Conservation (phyloP, 2,329 filamentous ascomycete genomes). For the Colletotrichum sublineola region DNA sequence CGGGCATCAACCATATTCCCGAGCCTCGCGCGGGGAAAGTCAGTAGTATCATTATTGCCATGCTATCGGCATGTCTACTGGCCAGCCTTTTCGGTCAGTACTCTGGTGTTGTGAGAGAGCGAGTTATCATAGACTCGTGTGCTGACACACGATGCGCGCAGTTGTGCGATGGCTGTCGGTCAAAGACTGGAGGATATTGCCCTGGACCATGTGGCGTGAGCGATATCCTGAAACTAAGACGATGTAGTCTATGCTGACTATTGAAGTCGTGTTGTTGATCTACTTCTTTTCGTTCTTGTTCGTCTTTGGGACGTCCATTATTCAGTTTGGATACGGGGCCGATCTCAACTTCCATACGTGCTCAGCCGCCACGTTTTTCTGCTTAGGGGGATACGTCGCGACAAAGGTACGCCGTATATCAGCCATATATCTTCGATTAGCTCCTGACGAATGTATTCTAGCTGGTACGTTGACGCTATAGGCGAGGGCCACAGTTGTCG, state of each 20-base stretch:
- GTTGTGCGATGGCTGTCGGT: slow-evolving; percentile 25
- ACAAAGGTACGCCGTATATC: slow-evolving; percentile 22
- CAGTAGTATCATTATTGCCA: slow-evolving; percentile 32
- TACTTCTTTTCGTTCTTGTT: slow-evolving; percentile 36
- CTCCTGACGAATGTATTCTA: not conserved
- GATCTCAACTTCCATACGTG: slow-evolving; percentile 32
- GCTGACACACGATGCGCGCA: not conserved
- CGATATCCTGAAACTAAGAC: no score
- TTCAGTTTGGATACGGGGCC: slow-evolving; percentile 34
- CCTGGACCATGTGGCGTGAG: slow-evolving; percentile 39
- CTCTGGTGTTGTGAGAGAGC: not conserved
- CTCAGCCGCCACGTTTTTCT: slow-evolving; percentile 32
- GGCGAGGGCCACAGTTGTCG: not conserved
- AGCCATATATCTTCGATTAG: not conserved
- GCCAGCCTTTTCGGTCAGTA: slow-evolving; percentile 34
- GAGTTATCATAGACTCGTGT: not conserved
- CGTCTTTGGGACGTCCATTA: slow-evolving; percentile 34
- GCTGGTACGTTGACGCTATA: not conserved
- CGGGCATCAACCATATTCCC: slow-evolving; percentile 27
- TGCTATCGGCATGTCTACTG: slow-evolving; percentile 27
- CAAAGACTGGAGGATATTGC: slow-evolving; percentile 31
- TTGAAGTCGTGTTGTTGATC: slow-evolving; percentile 19
- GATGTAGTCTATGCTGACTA: not conserved
- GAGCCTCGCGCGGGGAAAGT: slow-evolving; percentile 34
- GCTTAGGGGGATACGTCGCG: slow-evolving; percentile 30